phyloP scores from a whole-genome alignment of 2,329 filamentous ascomycete species.

The Corniculantispora saksenae region DNA sequence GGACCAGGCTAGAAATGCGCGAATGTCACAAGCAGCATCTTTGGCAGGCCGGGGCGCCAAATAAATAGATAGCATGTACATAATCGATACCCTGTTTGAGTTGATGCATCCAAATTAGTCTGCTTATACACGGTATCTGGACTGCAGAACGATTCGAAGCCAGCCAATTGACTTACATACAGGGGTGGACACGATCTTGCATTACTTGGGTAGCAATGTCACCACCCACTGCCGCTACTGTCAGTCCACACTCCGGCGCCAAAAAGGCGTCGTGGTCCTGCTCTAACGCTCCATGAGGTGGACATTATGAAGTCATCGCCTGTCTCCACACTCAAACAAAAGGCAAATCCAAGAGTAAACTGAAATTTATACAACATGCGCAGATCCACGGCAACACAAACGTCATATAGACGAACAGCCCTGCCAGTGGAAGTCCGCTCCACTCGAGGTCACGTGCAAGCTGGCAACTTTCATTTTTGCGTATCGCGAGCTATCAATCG shows the following conservation, averaged over 20 bases:
- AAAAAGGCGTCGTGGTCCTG: too few species aligned
- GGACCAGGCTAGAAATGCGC: slow-evolving; percentile 55
- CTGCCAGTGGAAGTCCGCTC: slow-evolving; percentile 11
- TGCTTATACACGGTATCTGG: neutral
- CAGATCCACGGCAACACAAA: neutral
- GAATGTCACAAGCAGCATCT: slow-evolving; percentile 54
- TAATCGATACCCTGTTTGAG: slow-evolving; percentile 10
- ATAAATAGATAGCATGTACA: slow-evolving; percentile 32
- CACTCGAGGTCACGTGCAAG: slow-evolving; percentile 10
- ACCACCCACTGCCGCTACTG: neutral
- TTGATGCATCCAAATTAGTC: neutral
- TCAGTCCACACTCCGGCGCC: neutral
- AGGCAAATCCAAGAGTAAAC: neutral
- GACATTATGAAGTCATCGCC: neutral
- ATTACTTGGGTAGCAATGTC: neutral
- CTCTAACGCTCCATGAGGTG: neutral
- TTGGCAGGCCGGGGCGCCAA: slow-evolving; percentile 58
- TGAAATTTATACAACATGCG: neutral
- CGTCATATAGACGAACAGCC: neutral
- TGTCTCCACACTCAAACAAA: neutral
- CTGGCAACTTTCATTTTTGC: neutral
- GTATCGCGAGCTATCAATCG: slow-evolving; percentile 11
- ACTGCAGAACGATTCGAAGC: neutral
- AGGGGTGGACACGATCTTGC: neutral
- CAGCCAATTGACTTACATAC: neutral